A percentile compares a stretch with the other conserved stretches of the same genome.
Evolutionary conservation across 306 rosid species (phyloP).

Genomic region (Prunus mira): DNA sequence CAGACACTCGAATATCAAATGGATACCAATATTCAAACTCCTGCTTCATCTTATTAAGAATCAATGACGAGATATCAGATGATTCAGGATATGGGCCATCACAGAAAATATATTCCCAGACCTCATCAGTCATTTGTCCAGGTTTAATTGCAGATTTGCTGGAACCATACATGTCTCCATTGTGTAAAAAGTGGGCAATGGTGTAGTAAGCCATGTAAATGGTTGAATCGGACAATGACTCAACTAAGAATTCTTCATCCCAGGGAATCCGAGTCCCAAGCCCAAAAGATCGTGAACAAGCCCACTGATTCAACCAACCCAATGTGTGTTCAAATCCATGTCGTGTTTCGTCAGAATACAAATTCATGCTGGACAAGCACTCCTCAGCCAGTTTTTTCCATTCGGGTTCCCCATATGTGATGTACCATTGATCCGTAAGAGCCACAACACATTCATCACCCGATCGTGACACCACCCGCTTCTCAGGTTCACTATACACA

Average conservation of each 20-base stretch:
- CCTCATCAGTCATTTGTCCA: constrained; percentile 75
- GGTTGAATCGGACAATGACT: constrained; percentile 89
- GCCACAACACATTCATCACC: constrained; percentile 97
- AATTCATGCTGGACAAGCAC: constrained; percentile 63
- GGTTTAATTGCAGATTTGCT: constrained; percentile 52
- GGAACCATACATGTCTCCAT: constrained; percentile 69
- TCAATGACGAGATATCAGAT: constrained; percentile 49
- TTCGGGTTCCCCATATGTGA: constrained; percentile 79
- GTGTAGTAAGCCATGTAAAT: constrained; percentile 97
- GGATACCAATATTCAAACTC: constrained; percentile 99
- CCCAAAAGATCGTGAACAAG: constrained; percentile 94
- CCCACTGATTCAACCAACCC: constrained; percentile 93
- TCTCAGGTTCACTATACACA: constrained; percentile 87
- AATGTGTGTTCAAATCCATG: constrained; percentile 95
- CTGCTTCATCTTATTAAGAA: constrained; percentile 66
- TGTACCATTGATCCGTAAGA: constrained; percentile 94
- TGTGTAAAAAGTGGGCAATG: constrained; percentile 66
- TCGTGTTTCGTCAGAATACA: constrained; percentile 70
- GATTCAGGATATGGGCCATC: constrained; percentile 65
- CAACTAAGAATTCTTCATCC: constrained; percentile 84
- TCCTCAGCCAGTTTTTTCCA: constrained; percentile 81
- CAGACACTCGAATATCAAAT: constrained; percentile 89
- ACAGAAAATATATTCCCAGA: constrained; percentile 82
- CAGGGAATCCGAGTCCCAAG: constrained; percentile 94
- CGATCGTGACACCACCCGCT: constrained; percentile 74